These are phyloP conservation scores for Nitzschia palea DNA, from an alignment of 108 stramenopile genomes.

Conservation along the genomic window DNA sequence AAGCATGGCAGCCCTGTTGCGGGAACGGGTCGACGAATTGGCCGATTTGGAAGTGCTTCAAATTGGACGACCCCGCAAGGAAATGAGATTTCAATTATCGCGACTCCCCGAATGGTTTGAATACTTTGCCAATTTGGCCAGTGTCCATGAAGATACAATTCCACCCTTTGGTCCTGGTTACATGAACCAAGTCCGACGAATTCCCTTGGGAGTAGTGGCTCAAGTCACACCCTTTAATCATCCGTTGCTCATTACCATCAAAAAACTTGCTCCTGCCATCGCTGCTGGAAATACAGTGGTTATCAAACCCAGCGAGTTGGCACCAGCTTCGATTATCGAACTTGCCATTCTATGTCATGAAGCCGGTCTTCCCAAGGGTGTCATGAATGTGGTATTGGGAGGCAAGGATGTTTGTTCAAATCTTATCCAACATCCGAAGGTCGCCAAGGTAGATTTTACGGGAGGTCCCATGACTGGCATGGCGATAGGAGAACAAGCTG, in stretches of 20 bases:
- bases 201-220: slow-evolving; percentile 80
- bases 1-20: slow-evolving; percentile 78
- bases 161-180: slow-evolving; percentile 29
- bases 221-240: slow-evolving; percentile 88
- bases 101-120: slow-evolving; percentile 35
- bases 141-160: slow-evolving; percentile 24
- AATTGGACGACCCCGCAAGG: slow-evolving; percentile 68
- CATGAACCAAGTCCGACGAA: slow-evolving; percentile 22
- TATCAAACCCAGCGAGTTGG: slow-evolving; percentile 80
- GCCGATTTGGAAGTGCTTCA: slow-evolving; percentile 63
- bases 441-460: slow-evolving; percentile 86
- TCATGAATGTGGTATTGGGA: slow-evolving; percentile 78
- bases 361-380: slow-evolving; percentile 80
- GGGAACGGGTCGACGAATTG: slow-evolving; percentile 85
- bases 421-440: slow-evolving; percentile 45
- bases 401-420: slow-evolving; percentile 52
- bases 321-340: slow-evolving; percentile 66
- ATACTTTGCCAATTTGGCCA: slow-evolving; percentile 44
- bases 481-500: slow-evolving; percentile 4
- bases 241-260: slow-evolving; percentile 73
- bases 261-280: slow-evolving; percentile 84
- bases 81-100: slow-evolving; percentile 44
- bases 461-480: slow-evolving; percentile 49
- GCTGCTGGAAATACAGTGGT: slow-evolving; percentile 83
- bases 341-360: slow-evolving; percentile 49